Evolutionary conservation across 352 stramenopile species (phyloP).

Genomic region (Phytophthora pluvialis): DNA sequence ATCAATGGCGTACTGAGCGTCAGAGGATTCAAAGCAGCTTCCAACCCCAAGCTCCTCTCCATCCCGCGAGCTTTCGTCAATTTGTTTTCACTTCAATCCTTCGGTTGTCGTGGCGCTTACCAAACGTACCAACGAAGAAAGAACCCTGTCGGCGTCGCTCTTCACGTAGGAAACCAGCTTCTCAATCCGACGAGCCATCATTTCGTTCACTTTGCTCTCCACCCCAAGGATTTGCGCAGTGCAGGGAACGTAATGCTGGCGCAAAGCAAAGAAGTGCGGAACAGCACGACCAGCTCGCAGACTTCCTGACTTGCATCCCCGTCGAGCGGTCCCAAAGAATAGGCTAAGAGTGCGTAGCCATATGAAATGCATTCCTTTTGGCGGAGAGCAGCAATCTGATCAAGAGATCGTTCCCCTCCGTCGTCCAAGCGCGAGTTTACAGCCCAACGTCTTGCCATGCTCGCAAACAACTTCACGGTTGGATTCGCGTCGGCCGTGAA

Average conservation of each 20-base stretch:
- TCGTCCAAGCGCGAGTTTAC: conserved; percentile 10
- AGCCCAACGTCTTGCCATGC: conserved; percentile 37
- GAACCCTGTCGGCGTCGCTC: not conserved
- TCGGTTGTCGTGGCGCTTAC: conserved; percentile 24
- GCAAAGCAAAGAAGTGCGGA: conserved; percentile 42
- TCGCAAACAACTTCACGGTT: conserved; percentile 31
- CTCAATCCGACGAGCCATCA: conserved; percentile 41
- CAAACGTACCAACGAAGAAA: conserved; percentile 35
- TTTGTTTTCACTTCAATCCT: conserved; percentile 27
- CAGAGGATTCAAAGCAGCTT: conserved; percentile 37
- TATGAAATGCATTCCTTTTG: conserved; percentile 51
- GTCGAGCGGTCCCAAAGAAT: conserved; percentile 21
- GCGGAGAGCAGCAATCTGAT: conserved; percentile 24
- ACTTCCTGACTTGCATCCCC: conserved; percentile 26
- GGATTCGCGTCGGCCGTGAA: conserved; percentile 10
- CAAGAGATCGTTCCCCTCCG: conserved; percentile 7
- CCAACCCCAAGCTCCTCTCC: conserved; percentile 18
- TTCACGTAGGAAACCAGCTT: conserved; percentile 20
- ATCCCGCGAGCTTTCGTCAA: not conserved
- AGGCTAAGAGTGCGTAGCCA: conserved; percentile 46
- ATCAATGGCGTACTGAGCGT: conserved; percentile 51
- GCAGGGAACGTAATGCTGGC: conserved; percentile 27
- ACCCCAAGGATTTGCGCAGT: conserved; percentile 20
- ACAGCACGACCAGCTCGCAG: conserved; percentile 52
- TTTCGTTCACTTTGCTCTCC: conserved; percentile 36